phyloP scores from a whole-genome alignment of 1,284 basidiomycete genomes.

The Ganoderma sinense region DNA sequence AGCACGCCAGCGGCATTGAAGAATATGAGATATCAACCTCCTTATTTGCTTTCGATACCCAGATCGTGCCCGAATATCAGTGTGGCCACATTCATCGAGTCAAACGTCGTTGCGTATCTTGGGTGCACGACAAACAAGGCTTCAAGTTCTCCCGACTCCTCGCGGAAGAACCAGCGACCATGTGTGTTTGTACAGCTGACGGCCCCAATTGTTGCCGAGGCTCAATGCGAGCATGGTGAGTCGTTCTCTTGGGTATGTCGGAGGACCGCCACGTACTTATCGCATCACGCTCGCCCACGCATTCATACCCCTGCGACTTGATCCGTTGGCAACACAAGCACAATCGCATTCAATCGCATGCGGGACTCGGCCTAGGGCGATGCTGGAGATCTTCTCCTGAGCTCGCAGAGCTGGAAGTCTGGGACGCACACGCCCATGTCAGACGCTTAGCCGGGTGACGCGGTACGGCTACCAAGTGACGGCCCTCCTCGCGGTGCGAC shows the following conservation, averaged over 20 bases:
- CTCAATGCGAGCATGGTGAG: conserved; percentile 9
- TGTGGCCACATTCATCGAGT: neutral
- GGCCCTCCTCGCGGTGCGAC: neutral
- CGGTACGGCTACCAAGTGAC: neutral
- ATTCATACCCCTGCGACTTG: neutral
- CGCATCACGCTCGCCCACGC: neutral
- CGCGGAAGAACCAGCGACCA: neutral
- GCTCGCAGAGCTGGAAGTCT: neutral
- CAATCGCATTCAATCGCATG: neutral
- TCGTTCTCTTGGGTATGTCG: neutral
- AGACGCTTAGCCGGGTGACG: neutral
- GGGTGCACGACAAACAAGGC: neutral
- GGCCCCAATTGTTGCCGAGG: conserved; percentile 13
- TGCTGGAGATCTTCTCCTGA: conserved; percentile 1
- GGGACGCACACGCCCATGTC: neutral
- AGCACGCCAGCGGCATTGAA: neutral
- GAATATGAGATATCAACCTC: neutral
- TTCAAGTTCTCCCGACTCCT: neutral
- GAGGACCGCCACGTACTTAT: neutral
- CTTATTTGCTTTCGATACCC: neutral
- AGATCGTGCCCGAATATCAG: neutral
- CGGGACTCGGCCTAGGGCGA: neutral
- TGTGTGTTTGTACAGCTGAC: conserved; percentile 16
- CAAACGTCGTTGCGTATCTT: neutral
- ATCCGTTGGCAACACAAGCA: neutral